Evolutionary conservation across 2,329 filamentous ascomycete genomes (phyloP), one percentile per base, ranked within the genome.

Genomic region (Colletotrichum sp.): DNA sequence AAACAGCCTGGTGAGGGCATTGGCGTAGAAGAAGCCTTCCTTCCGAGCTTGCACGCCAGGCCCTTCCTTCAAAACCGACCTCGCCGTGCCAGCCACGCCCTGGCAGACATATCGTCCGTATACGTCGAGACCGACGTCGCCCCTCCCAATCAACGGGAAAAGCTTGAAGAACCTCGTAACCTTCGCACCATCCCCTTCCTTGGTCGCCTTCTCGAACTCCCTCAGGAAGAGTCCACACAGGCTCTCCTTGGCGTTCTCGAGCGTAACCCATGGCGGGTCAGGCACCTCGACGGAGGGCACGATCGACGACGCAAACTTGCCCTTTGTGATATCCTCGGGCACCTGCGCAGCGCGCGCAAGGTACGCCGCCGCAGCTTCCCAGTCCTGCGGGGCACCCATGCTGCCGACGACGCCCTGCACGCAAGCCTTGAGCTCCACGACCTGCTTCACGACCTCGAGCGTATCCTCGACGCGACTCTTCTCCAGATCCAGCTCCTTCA

Each of bases 151-250:
- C 44, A 99, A 88, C 18, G 97, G 97, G 81, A 99, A 99, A 49
- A 99, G 88, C 87, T 99, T 99, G 88, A 99, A 99, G 88, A 99
- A 99, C 57, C 97, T 90, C 2, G 97, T 98, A 69, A 99, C 95
- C 83, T 95, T 95, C 28, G 95, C 91, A 5, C 95, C 96, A 81
- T 99, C 96, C n/a, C 92, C 94, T 57, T 97, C 96, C 77, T 92
- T 90, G 3, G 96, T 95, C 0, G 97, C 97, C 84, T 94, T 97
- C 81, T 99, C 96, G 80, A 99, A 99, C 86, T 99, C 97, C 76
- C 96, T 91, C 82, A 99, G 86, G 85, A 99, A 99, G 75, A 99
- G 88, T 1, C 92, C 94, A 82, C 97, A 99, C 67, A 99, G 87
- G 77, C 95, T 97, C 86, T 98, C 96, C 76, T 95, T 94, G 1